phyloP scores from a whole-genome alignment of 1,284 basidiomycete genomes.

The Taiwanofungus camphoratus region DNA sequence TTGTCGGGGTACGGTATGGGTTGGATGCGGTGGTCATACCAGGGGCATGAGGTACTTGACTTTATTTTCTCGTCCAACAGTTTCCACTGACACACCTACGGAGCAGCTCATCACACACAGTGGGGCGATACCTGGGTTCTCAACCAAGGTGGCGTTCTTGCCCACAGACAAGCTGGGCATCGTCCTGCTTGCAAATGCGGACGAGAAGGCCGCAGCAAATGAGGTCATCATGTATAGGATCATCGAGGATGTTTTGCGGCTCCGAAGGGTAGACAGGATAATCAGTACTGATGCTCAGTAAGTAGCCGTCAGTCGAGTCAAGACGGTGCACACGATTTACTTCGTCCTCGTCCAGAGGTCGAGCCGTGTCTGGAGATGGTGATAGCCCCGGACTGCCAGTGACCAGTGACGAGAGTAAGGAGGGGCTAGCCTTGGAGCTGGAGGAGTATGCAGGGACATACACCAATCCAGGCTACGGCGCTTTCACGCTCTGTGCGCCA shows the following conservation, averaged over 20 bases:
- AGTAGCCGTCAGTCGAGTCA: background rate
- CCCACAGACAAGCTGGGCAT: slow-evolving; percentile 33
- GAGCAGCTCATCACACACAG: slow-evolving; percentile 20
- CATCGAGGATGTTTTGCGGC: slow-evolving; percentile 14
- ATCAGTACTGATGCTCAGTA: background rate
- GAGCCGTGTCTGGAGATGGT: background rate
- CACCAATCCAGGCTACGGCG: slow-evolving; percentile 29
- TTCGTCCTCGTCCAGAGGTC: background rate
- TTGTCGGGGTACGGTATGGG: slow-evolving; percentile 28
- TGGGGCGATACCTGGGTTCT: slow-evolving; percentile 30
- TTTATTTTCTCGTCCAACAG: background rate
- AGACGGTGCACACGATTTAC: background rate
- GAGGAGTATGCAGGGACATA: slow-evolving; percentile 31
- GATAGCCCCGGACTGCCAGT: background rate
- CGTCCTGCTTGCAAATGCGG: slow-evolving; percentile 37
- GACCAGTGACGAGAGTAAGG: background rate
- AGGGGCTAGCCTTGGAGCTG: slow-evolving; percentile 22
- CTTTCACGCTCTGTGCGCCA: slow-evolving; percentile 30
- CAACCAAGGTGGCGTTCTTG: slow-evolving; percentile 29
- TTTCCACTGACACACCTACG: background rate
- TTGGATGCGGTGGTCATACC: slow-evolving; percentile 21
- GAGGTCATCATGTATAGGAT: slow-evolving; percentile 20
- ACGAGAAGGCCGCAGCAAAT: slow-evolving; percentile 29
- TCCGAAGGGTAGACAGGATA: background rate
- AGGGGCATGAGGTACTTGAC: slow-evolving; percentile 21